These are phyloP conservation scores for Colletotrichum costaricense DNA, from an alignment of 2,329 filamentous ascomycete genomes.

Conservation along the genomic window DNA sequence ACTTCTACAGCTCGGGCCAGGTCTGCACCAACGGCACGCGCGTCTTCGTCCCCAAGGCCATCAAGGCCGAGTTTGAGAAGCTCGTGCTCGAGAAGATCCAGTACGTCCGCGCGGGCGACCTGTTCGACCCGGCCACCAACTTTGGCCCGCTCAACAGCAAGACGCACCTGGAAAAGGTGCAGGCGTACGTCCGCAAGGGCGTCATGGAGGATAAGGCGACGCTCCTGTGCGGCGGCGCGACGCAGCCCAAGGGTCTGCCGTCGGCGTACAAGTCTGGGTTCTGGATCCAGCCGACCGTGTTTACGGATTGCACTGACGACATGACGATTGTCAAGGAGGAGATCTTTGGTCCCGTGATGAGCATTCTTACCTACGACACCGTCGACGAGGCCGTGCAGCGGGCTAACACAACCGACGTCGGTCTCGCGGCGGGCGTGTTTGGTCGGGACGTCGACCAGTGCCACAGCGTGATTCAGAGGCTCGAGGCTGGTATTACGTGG, in stretches of 20 bases:
- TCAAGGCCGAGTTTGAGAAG: constrained; percentile 77
- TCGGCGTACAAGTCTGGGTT: constrained; percentile 70
- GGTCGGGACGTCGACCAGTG: constrained; percentile 79
- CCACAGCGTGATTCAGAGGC: constrained; percentile 75
- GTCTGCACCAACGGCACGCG: constrained; percentile 94
- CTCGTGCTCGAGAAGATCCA: constrained; percentile 79
- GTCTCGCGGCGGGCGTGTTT: constrained; percentile 87
- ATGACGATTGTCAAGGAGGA: constrained; percentile 87
- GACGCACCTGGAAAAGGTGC: constrained; percentile 80
- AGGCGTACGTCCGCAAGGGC: constrained; percentile 81
- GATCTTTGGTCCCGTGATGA: constrained; percentile 91
- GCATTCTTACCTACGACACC: constrained; percentile 78
- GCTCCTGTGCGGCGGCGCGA: constrained; percentile 77
- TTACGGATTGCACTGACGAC: constrained; percentile 84
- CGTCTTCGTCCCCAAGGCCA: constrained; percentile 79
- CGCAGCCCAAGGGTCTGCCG: constrained; percentile 63
- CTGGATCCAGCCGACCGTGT: constrained; percentile 87
- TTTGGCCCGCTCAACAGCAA: constrained; percentile 85
- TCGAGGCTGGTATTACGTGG: constrained; percentile 91
- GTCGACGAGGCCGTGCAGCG: constrained; percentile 76
- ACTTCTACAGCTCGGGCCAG: constrained; percentile 91
- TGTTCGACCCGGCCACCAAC: constrained; percentile 80
- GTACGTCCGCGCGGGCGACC: constrained; percentile 79
- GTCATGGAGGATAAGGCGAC: constrained; percentile 78
- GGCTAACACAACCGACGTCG: constrained; percentile 82